Percentiles rank a stretch among this genome's conserved stretches.
Evolutionary conservation across 2,329 filamentous ascomycete genomes (phyloP).

Genomic region (Coniella lustricola): DNA sequence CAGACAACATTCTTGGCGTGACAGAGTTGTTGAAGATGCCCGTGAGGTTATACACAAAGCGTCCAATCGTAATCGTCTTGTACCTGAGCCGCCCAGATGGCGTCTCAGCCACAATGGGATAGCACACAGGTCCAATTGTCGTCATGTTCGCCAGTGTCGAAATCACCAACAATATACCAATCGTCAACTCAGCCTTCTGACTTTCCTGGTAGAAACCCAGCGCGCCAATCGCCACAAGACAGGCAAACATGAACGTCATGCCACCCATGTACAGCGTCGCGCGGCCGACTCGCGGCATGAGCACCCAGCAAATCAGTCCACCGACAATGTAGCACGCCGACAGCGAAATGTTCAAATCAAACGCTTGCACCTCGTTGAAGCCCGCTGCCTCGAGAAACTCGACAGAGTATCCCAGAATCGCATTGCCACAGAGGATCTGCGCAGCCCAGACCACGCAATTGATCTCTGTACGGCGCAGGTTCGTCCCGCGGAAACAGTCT

Average conservation of each 20-base stretch:
- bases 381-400: conserved; percentile 33
- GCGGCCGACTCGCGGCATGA: conserved; percentile 33
- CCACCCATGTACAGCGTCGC: conserved; percentile 35
- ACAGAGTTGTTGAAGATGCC: conserved; percentile 22
- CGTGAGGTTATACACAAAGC: conserved; percentile 22
- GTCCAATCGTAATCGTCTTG: conserved; percentile 22
- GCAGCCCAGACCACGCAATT: conserved; percentile 32
- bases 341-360: conserved; percentile 32
- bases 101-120: conserved; percentile 22
- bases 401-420: conserved; percentile 29
- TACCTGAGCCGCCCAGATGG: conserved; percentile 20
- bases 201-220: conserved; percentile 23
- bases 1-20: conserved; percentile 22
- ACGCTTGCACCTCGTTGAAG: conserved; percentile 28
- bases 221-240: conserved; percentile 28
- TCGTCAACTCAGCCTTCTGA: conserved; percentile 22
- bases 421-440: conserved; percentile 31
- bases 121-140: conserved; percentile 26
- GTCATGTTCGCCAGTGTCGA: conserved; percentile 28
- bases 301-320: conserved; percentile 32
- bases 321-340: conserved; percentile 34
- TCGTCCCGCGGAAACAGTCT: conserved; percentile 22
- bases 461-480: conserved; percentile 22
- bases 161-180: conserved; percentile 27
- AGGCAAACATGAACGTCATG: conserved; percentile 31